Conservation (phyloP, 352 stramenopile species). For the Phytophthora ohioensis region DNA sequence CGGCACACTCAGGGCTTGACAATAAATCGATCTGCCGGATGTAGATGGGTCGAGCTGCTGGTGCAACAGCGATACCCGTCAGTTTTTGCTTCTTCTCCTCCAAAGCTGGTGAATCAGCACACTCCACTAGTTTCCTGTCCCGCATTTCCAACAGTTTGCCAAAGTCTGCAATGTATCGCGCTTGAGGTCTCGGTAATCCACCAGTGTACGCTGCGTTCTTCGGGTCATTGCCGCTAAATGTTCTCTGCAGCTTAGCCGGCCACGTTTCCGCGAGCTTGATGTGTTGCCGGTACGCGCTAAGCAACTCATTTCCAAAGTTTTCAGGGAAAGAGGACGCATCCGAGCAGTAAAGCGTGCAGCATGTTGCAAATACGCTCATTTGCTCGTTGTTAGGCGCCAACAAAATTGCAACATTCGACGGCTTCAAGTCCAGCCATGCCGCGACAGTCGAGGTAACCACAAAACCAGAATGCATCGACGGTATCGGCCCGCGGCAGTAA, state of each 20-base stretch:
- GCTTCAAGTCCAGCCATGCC: conserved; percentile 83
- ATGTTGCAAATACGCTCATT: conserved; percentile 90
- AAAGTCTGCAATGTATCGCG: conserved; percentile 84
- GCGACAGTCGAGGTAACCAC: conserved; percentile 84
- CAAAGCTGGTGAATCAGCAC: conserved; percentile 50
- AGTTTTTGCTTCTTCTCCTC: conserved; percentile 82
- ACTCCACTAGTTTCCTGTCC: conserved; percentile 65
- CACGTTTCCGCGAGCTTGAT: conserved; percentile 81
- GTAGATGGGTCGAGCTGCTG: conserved; percentile 74
- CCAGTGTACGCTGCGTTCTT: conserved; percentile 79
- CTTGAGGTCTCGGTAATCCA: conserved; percentile 74
- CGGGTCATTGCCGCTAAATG: conserved; percentile 73
- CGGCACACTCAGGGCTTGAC: conserved; percentile 34
- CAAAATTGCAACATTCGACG: conserved; percentile 80
- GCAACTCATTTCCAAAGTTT: conserved; percentile 75
- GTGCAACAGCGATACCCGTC: conserved; percentile 79
- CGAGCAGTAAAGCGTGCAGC: conserved; percentile 83
- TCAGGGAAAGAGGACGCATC: conserved; percentile 70
- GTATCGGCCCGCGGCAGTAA: conserved; percentile 72
- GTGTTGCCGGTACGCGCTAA: conserved; percentile 81
- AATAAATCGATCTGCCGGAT: conserved; percentile 82
- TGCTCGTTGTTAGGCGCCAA: conserved; percentile 88
- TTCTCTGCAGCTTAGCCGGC: conserved; percentile 77
- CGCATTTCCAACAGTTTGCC: conserved; percentile 79
- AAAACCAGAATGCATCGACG: conserved; percentile 89